A percentile compares a stretch with the other conserved stretches of the same genome.
phyloP scores from a whole-genome alignment of 2,329 filamentous ascomycete species.

The Claviceps cyperi region DNA sequence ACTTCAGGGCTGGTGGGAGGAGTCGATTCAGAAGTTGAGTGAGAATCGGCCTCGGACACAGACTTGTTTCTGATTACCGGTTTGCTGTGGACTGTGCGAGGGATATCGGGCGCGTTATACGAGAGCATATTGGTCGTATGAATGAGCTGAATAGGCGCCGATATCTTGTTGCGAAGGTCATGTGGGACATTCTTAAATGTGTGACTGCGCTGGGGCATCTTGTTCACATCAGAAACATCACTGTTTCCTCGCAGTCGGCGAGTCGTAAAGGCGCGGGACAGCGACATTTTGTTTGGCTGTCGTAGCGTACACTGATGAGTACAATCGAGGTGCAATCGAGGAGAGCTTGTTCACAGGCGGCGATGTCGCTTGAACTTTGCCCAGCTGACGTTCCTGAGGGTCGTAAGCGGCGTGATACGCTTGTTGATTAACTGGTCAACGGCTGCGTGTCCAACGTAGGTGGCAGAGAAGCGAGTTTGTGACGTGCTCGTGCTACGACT shows the following conservation, averaged over 20 bases:
- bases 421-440: background rate
- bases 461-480: background rate
- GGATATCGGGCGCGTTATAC: slow-evolving; percentile 82
- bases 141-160: slow-evolving; percentile 69
- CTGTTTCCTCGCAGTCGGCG: slow-evolving; percentile 43
- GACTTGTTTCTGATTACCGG: slow-evolving; percentile 41
- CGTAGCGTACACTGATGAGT: too few relatives aligned
- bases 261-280: slow-evolving; percentile 60
- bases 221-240: slow-evolving; percentile 27
- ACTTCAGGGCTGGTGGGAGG: slow-evolving; percentile 57
- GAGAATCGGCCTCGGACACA: slow-evolving; percentile 59
- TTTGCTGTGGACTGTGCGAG: slow-evolving; percentile 34
- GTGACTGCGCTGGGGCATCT: slow-evolving; percentile 33
- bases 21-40: slow-evolving; percentile 39
- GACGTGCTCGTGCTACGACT: background rate
- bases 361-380: background rate
- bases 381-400: background rate
- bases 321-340: too few relatives aligned
- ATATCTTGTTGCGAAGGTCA: slow-evolving; percentile 58
- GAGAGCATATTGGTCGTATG: slow-evolving; percentile 95
- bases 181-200: slow-evolving; percentile 29
- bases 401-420: background rate
- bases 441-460: background rate
- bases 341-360: background rate
- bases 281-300: slow-evolving; percentile 25